A percentile compares a stretch with the other conserved stretches of the same genome.
phyloP scores from a whole-genome alignment of 805 yeast species.

The Pichia sporocuriosa region DNA sequence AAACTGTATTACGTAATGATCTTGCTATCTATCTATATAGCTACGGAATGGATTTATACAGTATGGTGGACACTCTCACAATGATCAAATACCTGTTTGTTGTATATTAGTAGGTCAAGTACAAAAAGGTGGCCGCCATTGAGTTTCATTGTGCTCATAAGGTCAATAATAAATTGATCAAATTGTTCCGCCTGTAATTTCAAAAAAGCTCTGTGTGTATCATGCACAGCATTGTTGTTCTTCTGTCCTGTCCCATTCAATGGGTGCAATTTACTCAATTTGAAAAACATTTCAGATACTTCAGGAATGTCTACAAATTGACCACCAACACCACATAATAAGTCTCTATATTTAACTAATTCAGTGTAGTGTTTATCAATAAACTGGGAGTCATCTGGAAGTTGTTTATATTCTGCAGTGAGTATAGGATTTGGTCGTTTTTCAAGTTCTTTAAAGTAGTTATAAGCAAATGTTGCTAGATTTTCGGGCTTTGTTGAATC shows the following conservation, averaged over 20 bases:
- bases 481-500: conserved; percentile 11
- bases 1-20: no score
- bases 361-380: conserved; percentile 44
- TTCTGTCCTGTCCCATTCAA: not conserved
- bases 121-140: conserved; percentile 57
- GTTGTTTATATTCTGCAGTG: conserved; percentile 34
- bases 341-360: conserved; percentile 29
- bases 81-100: conserved; percentile 40
- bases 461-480: conserved; percentile 25
- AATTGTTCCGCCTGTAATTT: conserved; percentile 17
- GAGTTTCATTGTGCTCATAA: conserved; percentile 37
- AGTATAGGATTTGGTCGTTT: conserved; percentile 12
- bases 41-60: no score
- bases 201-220: conserved; percentile 33
- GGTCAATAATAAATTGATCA: conserved; percentile 34
- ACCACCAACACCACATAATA: conserved; percentile 23
- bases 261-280: conserved; percentile 32
- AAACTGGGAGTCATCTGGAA: conserved; percentile 48
- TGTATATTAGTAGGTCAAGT: conserved; percentile 49
- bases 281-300: conserved; percentile 34
- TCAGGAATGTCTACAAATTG: conserved; percentile 33
- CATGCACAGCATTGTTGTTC: conserved; percentile 14
- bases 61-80: conserved; percentile 29
- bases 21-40: no score
- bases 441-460: conserved; percentile 16